These are phyloP conservation scores for Alternaria tenuissima DNA, from an alignment of 2,329 filamentous ascomycete genomes.

Conservation along the genomic window DNA sequence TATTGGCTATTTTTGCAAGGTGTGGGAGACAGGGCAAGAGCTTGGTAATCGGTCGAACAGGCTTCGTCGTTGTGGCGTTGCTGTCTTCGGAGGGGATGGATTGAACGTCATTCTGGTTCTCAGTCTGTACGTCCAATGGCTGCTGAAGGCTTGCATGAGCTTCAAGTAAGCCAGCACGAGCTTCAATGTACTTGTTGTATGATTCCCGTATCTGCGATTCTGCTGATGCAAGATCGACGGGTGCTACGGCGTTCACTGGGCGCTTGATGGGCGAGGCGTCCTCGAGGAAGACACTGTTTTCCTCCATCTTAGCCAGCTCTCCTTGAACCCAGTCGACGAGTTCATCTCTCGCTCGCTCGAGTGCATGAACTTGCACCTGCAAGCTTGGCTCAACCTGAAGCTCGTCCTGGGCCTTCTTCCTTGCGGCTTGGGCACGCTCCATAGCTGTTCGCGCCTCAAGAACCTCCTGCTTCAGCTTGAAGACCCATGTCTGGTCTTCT, in stretches of 20 bases:
- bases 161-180: neutral
- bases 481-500: slow-evolving; percentile 37
- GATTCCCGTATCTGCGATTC: slow-evolving; percentile 36
- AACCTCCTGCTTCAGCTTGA: slow-evolving; percentile 52
- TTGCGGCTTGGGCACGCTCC: slow-evolving; percentile 40
- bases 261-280: slow-evolving; percentile 46
- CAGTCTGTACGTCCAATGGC: neutral
- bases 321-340: slow-evolving; percentile 62
- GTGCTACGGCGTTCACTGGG: neutral
- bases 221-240: slow-evolving; percentile 28
- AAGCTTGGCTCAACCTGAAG: slow-evolving; percentile 18
- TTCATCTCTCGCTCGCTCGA: slow-evolving; percentile 58
- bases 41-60: slow-evolving; percentile 26
- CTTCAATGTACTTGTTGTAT: slow-evolving; percentile 44
- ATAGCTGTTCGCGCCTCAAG: slow-evolving; percentile 45
- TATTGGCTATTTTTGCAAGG: slow-evolving; percentile 34
- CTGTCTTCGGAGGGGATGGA: neutral
- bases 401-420: slow-evolving; percentile 23
- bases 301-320: slow-evolving; percentile 55
- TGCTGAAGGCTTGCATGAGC: slow-evolving; percentile 31
- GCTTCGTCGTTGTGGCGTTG: slow-evolving; percentile 13
- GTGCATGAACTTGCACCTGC: slow-evolving; percentile 47
- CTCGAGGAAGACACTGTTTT: slow-evolving; percentile 47
- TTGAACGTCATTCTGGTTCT: neutral
- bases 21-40: slow-evolving; percentile 43